phyloP scores from a whole-genome alignment of 495 filamentous ascomycete species.

The Letharia lupina region DNA sequence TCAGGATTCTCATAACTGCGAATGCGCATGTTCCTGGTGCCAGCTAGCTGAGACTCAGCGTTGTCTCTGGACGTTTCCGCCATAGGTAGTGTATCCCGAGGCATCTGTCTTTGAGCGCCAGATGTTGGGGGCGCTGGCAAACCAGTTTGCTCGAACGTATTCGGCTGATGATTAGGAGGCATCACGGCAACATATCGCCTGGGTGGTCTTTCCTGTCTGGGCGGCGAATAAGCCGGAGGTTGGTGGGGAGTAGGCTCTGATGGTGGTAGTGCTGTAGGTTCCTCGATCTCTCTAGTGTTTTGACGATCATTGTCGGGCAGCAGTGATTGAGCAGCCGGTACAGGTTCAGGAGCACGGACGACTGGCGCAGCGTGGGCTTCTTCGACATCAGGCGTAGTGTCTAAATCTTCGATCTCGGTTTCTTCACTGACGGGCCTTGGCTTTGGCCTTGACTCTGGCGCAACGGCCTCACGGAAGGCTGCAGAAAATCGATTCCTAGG shows the following conservation, averaged over 20 bases:
- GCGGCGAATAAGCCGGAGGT: constrained; percentile 18
- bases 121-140: constrained; percentile 29
- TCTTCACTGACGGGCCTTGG: constrained; percentile 22
- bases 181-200: constrained; percentile 30
- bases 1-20: not conserved
- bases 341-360: constrained; percentile 20
- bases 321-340: constrained; percentile 18
- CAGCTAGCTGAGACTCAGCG: not conserved
- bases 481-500: constrained; percentile 26
- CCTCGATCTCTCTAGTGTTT: not conserved
- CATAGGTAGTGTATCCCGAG: constrained; percentile 38
- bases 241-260: constrained; percentile 21
- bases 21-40: not conserved
- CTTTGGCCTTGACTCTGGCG: constrained; percentile 14
- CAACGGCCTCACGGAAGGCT: constrained; percentile 25
- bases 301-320: constrained; percentile 1
- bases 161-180: constrained; percentile 23
- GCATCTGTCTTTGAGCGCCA: constrained; percentile 20
- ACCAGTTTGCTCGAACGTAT: constrained; percentile 21
- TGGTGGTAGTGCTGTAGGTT: constrained; percentile 6
- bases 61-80: not conserved
- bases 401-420: constrained; percentile 27
- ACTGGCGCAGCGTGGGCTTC: constrained; percentile 26
- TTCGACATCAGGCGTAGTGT: constrained; percentile 23
- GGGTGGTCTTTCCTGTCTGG: constrained; percentile 24